Base-by-base conservation (phyloP, 345 rosid genomes). In the Populus pruinosa region DNA sequence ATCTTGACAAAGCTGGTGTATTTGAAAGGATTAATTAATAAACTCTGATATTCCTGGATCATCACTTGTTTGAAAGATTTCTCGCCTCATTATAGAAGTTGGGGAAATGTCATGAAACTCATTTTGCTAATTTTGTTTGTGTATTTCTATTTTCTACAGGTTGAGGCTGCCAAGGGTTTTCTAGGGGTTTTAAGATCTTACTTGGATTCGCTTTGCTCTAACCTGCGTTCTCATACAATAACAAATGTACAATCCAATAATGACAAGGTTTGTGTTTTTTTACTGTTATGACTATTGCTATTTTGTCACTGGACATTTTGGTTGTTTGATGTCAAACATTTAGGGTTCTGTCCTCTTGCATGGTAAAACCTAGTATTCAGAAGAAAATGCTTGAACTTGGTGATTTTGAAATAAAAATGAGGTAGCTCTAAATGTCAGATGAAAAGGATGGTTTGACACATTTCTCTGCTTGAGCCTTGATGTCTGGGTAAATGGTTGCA, bases 201-300 rank as follows among this genome's bases (percentile, higher is more conserved):
- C 84, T 55, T 93, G 80, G 94, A 92, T 85, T 88, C 93, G 50
- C 99, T 95, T 78, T 93, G 96, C 85, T 87, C 93, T 69, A 95
- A 92, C 86, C 84, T 95, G 56, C 97, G 96, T 3, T 95, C 99
- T 1, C 97, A 95, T 76, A 95, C 99, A 55, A 95, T 95, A 69
- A 95, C 99, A 79, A 93, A 95, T 82, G 99, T 95, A 65, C 99
- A 95, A 77, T 95, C 98, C 74, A 95, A 95, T 78, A 92, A 93
- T 29, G 99, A 93, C 75, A 95, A 95, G 99, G 99, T 94, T 73
- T 29, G 88, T 70, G 49, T 77, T 55, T 74, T 41, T 68, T 13
- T n/a, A 12, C 35, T 39, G 41, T 6, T 5, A 13, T 18, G 61
- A 25, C 38, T 25, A 33, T 33, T 47, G 50, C 50, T 47, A 47